These are phyloP conservation scores for Candida montana DNA, from an alignment of 805 yeast genomes.

Conservation along the genomic window DNA sequence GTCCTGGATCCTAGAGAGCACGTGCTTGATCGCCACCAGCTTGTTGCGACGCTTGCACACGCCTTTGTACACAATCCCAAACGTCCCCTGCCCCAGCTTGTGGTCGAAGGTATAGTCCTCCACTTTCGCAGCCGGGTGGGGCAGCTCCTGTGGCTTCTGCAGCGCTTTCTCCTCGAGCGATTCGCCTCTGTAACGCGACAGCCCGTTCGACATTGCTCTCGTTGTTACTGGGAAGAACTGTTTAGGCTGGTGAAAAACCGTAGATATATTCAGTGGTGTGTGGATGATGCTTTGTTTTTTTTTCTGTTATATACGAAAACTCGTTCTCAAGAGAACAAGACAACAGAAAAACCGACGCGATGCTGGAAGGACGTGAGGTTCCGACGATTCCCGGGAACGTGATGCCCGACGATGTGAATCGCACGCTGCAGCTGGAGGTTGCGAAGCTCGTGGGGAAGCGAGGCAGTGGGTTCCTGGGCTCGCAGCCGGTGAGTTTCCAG, in stretches of 20 bases:
- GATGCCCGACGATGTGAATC: conserved; percentile 67
- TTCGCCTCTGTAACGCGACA: conserved; percentile 3
- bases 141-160: neutral
- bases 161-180: neutral
- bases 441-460: conserved; percentile 55
- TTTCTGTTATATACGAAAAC: too few relatives aligned
- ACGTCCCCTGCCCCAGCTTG: conserved; percentile 78
- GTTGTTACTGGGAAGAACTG: too few relatives aligned
- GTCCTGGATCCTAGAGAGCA: conserved; percentile 43
- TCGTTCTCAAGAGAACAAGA: too few relatives aligned
- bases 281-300: neutral
- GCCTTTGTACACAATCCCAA: conserved; percentile 87
- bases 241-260: neutral
- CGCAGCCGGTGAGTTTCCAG: conserved; percentile 92
- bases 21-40: conserved; percentile 81
- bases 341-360: too few relatives aligned
- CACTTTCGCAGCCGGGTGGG: conserved; percentile 19
- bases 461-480: conserved; percentile 66
- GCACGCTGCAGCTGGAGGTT: conserved; percentile 62
- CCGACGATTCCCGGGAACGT: conserved; percentile 84
- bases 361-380: conserved; percentile 39
- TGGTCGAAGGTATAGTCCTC: conserved; percentile 29
- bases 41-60: conserved; percentile 25
- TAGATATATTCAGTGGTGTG: neutral
- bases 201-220: neutral